Evolutionary conservation across 768 basidiomycete species (phyloP), one percentile per base, ranked within the genome.

Genomic region (Trametes cinnabarina): DNA sequence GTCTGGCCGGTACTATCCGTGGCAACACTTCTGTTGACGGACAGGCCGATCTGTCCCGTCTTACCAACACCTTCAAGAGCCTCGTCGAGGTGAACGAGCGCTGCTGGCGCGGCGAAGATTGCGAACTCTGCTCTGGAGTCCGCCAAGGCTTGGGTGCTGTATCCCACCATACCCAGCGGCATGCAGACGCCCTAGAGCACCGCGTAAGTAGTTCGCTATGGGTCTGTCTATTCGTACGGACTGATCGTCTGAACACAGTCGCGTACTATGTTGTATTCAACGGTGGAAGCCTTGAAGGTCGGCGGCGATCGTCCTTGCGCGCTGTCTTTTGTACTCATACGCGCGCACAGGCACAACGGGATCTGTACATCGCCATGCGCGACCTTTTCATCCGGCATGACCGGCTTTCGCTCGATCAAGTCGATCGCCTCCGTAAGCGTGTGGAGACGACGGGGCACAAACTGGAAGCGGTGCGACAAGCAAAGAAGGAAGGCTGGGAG

Each of bases 351-450:
- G 74, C 74, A 44, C 86, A 97, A 73, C 84, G 92, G 26, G 92
- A 95, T 69, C 77, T 98, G 8, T 95, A 94, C 69, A 76, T 94
- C 48, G 87, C 93, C 6, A 88, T 88, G 68, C 84, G 91, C 35
- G 94, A 97, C 65, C 79, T 96, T 7, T 90, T 95, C 68, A 77
- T 87, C 51, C 85, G 94, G 20, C 88, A 93, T 63, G 93, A 95
- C 61, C 85, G 92, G n/a, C 79, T 95, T 41, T 92, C 93, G 0
- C 79, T 85, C 37, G 96, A 98, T 67, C 86, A 90, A 62, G 92
- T 94, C 2, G 94, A 97, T 57, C 81, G 88, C 34, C 76, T 98
- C 57, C 87, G 87, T 73, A 95, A 92, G 68, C 87, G 92, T 34
- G 86, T 95, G 30, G 93, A 95, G 55, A 74, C 75, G 0, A 89